These are phyloP conservation scores for Taxillus chinensis DNA, from an alignment of 164 flowering plant species.

Conservation along the genomic window DNA sequence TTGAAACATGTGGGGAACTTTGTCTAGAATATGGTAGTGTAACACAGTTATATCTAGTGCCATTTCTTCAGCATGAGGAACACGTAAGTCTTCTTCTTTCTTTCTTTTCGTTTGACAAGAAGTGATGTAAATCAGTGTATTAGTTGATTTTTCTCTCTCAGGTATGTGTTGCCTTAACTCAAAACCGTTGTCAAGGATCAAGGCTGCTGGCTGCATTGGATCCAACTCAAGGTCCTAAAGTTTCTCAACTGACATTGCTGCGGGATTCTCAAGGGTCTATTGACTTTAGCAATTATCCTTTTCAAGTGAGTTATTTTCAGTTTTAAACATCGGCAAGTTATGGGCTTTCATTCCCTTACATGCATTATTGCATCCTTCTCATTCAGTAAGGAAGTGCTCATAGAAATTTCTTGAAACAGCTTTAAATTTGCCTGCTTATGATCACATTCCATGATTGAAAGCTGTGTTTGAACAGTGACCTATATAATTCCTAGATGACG, in stretches of 20 bases:
- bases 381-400: background rate
- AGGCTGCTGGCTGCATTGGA: conserved; percentile 26
- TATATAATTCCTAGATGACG: background rate
- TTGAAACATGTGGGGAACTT: conserved; percentile 35
- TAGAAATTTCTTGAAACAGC: too few relatives aligned
- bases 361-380: background rate
- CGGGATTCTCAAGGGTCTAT: conserved; percentile 85
- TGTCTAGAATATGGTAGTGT: conserved; percentile 96
- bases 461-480: background rate
- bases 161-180: conserved; percentile 60
- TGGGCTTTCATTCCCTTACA: background rate
- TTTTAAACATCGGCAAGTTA: background rate
- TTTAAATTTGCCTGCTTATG: background rate
- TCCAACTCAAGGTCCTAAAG: conserved; percentile 48
- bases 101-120: background rate
- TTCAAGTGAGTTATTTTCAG: conserved; percentile 44
- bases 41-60: conserved; percentile 80
- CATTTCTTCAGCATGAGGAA: conserved; percentile 63
- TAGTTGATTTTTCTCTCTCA: conserved; percentile 17
- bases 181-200: conserved; percentile 54
- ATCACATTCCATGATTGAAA: background rate
- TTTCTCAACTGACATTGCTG: conserved; percentile 82
- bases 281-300: conserved; percentile 87
- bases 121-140: background rate
- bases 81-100: conserved; percentile 35